Evolutionary conservation across 495 filamentous ascomycete genomes (phyloP), one percentile per base, ranked within the genome.

Genomic region (Aspergillus biplanus): DNA sequence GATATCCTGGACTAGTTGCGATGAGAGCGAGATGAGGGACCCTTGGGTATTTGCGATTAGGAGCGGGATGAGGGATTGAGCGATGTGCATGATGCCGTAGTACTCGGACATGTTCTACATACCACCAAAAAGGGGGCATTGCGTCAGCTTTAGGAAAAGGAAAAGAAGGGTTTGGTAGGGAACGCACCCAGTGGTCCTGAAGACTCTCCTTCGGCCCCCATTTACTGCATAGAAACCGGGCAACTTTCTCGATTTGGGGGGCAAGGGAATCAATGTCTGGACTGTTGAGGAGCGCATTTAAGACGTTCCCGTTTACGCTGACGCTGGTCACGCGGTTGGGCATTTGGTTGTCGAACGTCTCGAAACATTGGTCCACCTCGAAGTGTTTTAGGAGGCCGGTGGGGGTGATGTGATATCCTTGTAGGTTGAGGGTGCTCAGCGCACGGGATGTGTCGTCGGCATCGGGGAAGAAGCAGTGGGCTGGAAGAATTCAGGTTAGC

Each of bases 271-370:
- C 32, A 9, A 39, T 49, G 33, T 53, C 50, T 53, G 59, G 59
- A 50, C 59, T 44, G 16, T 53, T 33, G 8, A 61, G 59, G 33
- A 61, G 49, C 8, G 59, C 3, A 15, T 35, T 37, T 18, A 61
- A 33, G 11, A 61, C 48, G 49, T 61, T 61, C 21, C 33, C 32
- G 59, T 61, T 61, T 13, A 61, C 59, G 21, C 59, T 61, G 33
- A 61, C 33, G 49, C 59, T 61, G 3, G 48, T 42, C 0, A 53
- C 48, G 9, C 33, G 48, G 35, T 61, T 61, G 48, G 48, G 59
- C n/a, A 59, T 31, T n/a, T 37, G 49, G 50, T 27, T 49, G 44
- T 59, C 56, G 27, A 59, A 59, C 1, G 56, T 59, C 34, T 47
- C 56, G 42, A 59, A 59, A 42, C 56, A 48, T 37, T 48, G 11